Percentiles rank a stretch among this genome's conserved stretches.
phyloP scores from a whole-genome alignment of 106 monocot genomes.

The Narthecium ossifragum region DNA sequence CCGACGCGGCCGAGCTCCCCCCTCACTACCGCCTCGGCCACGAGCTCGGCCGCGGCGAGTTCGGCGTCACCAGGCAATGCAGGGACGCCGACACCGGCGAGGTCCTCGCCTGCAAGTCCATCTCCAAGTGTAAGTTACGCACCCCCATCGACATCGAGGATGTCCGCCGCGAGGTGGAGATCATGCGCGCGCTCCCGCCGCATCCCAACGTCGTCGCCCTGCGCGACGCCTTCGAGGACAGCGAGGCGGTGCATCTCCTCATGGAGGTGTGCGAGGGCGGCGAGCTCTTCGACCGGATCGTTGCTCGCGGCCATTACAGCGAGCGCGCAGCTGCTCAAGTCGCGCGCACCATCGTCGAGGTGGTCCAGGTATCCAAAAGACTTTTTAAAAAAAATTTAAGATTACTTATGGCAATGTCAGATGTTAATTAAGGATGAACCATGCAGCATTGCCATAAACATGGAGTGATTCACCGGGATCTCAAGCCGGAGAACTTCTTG shows the following conservation, averaged over 20 bases:
- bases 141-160: slow-evolving; percentile 17
- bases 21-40: slow-evolving; percentile 8
- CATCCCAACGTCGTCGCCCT: slow-evolving; percentile 21
- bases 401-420: no score
- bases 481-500: slow-evolving; percentile 72
- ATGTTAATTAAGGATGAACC: neutral
- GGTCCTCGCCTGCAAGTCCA: slow-evolving; percentile 19
- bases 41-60: slow-evolving; percentile 21
- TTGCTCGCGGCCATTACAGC: slow-evolving; percentile 12
- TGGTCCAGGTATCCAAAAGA: slow-evolving; percentile 17
- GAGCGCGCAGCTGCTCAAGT: slow-evolving; percentile 18
- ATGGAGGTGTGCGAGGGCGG: slow-evolving; percentile 28
- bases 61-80: slow-evolving; percentile 21
- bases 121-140: slow-evolving; percentile 21
- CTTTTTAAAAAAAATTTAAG: neutral
- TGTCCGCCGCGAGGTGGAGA: slow-evolving; percentile 16
- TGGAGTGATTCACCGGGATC: slow-evolving; percentile 58
- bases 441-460: slow-evolving; percentile 39
- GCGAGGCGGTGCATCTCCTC: slow-evolving; percentile 19
- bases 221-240: slow-evolving; percentile 19
- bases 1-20: slow-evolving; percentile 8
- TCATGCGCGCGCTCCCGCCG: slow-evolving; percentile 11
- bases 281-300: slow-evolving; percentile 28
- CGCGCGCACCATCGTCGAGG: slow-evolving; percentile 8
- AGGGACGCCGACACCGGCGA: slow-evolving; percentile 11